phyloP scores from a whole-genome alignment of 768 basidiomycete species.

The Phylloporus sp. region DNA sequence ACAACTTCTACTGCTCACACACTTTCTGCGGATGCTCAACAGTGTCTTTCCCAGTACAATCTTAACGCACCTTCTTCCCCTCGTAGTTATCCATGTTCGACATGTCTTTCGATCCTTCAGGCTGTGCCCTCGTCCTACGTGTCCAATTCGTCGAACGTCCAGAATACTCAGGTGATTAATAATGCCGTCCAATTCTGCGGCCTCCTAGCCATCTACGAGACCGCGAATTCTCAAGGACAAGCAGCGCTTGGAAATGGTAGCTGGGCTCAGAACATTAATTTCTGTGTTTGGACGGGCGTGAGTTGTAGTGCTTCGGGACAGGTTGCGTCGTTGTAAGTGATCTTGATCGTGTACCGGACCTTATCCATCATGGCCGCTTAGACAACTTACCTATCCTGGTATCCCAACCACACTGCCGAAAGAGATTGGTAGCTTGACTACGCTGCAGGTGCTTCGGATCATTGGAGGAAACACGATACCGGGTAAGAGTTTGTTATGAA shows the following conservation, averaged over 20 bases:
- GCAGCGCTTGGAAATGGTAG: slow-evolving; percentile 37
- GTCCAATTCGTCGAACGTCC: slow-evolving; percentile 26
- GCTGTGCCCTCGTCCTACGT: slow-evolving; percentile 35
- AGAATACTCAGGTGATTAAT: slow-evolving; percentile 31
- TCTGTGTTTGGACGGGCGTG: slow-evolving; percentile 48
- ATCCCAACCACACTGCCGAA: slow-evolving; percentile 43
- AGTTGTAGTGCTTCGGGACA: slow-evolving; percentile 39
- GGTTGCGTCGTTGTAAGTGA: slow-evolving; percentile 40
- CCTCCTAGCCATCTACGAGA: slow-evolving; percentile 41
- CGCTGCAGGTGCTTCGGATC: slow-evolving; percentile 36
- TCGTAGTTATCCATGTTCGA: slow-evolving; percentile 42
- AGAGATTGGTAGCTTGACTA: slow-evolving; percentile 39
- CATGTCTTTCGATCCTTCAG: slow-evolving; percentile 41
- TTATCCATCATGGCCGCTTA: slow-evolving; percentile 12
- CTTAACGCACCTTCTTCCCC: slow-evolving; percentile 44
- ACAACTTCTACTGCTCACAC: slow-evolving; percentile 22
- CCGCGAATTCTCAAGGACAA: slow-evolving; percentile 35
- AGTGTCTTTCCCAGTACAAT: slow-evolving; percentile 44
- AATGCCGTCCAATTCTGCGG: slow-evolving; percentile 48
- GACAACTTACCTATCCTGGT: slow-evolving; percentile 41
- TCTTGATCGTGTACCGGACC: not conserved
- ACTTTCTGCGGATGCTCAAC: slow-evolving; percentile 38
- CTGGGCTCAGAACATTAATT: slow-evolving; percentile 44
- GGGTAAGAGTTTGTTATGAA: slow-evolving; percentile 27
- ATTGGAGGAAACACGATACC: slow-evolving; percentile 41